Evolutionary conservation across 78 protist genomes (phyloP), one percentile per base, ranked within the genome.

Genomic region (Mantamonas sphyraenae): DNA sequence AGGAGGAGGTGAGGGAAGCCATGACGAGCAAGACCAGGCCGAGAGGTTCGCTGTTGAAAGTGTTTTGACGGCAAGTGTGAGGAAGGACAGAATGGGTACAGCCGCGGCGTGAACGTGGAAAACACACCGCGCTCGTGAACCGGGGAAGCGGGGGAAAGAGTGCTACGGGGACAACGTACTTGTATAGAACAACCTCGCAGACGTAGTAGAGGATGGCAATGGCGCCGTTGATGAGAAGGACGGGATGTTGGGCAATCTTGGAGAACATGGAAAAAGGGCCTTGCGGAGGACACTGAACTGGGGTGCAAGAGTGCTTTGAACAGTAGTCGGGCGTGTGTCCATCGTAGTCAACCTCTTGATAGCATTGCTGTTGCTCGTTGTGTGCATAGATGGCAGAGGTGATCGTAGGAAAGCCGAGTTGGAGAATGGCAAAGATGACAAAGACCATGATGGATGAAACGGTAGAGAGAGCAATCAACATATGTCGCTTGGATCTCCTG

Each of bases 1-100:
- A 77, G 26, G 83, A 61, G 30, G 83, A 77, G 45, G 81, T 55
- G 26, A 83, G 51, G 0, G 88, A 60, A 1, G 88, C 66, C 26
- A 83, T 58, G 30, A 83, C 88, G 17, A 83, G 30, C 42, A 83
- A 66, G 26, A 83, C 55, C 28, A 83, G 34, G 30, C 84, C 88
- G 9, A 83, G 68, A 17, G 88, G 83, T 55, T 79, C 77, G 22
- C n/a, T n/a, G n/a, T n/a, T n/a, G n/a, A n/a, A n/a, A n/a, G n/a
- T n/a, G n/a, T n/a, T n/a, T n/a, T n/a, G n/a, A n/a, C n/a, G n/a
- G n/a, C n/a, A n/a, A n/a, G n/a, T n/a, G n/a, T n/a, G n/a, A n/a
- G n/a, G n/a, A n/a, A n/a, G n/a, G n/a, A n/a, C n/a, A n/a, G n/a
- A n/a, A n/a, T n/a, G n/a, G n/a, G n/a, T n/a, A n/a, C n/a, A n/a